These are phyloP conservation scores for Carpinus viminea DNA, from an alignment of 306 rosid species.

Conservation along the genomic window DNA sequence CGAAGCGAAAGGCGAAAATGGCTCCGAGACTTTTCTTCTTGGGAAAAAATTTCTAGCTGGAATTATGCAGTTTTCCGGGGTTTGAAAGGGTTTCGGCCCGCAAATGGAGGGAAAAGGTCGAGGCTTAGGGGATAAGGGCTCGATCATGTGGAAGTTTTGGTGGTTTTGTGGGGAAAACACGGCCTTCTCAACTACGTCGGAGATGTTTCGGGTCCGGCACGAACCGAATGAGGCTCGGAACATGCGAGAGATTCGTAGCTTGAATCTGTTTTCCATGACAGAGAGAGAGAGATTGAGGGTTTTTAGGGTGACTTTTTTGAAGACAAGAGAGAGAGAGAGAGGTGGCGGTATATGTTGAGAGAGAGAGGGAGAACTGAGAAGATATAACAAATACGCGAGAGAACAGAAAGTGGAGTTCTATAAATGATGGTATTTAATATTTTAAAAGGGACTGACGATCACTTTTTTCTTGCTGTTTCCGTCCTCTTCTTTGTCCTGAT, in stretches of 20 bases:
- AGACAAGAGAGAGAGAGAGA: conserved; percentile 3
- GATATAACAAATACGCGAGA: conserved; percentile 46
- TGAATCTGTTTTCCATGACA: conserved; percentile 72
- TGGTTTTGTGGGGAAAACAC: conserved; percentile 42
- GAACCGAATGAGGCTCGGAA: conserved; percentile 79
- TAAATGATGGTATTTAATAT: conserved; percentile 15
- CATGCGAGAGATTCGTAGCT: conserved; percentile 75
- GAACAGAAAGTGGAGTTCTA: conserved; percentile 28
- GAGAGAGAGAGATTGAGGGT: not conserved
- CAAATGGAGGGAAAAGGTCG: conserved; percentile 48
- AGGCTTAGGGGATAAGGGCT: conserved; percentile 31
- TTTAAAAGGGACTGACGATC: conserved; percentile 6
- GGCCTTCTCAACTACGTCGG: conserved; percentile 65
- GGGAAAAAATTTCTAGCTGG: conserved; percentile 50
- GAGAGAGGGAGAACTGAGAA: not conserved
- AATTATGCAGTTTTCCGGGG: conserved; percentile 25
- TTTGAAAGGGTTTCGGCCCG: conserved; percentile 38
- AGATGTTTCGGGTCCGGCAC: conserved; percentile 62
- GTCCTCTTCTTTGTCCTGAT: conserved; percentile 40
- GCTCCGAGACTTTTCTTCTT: conserved; percentile 48
- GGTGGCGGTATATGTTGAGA: conserved; percentile 14
- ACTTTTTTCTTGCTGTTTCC: conserved; percentile 35
- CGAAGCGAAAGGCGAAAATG: conserved; percentile 39
- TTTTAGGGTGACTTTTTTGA: conserved; percentile 10
- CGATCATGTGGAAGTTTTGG: conserved; percentile 24